These are phyloP conservation scores for Epichloe uncinata DNA, from an alignment of 2,329 filamentous ascomycete species.

Conservation along the genomic window DNA sequence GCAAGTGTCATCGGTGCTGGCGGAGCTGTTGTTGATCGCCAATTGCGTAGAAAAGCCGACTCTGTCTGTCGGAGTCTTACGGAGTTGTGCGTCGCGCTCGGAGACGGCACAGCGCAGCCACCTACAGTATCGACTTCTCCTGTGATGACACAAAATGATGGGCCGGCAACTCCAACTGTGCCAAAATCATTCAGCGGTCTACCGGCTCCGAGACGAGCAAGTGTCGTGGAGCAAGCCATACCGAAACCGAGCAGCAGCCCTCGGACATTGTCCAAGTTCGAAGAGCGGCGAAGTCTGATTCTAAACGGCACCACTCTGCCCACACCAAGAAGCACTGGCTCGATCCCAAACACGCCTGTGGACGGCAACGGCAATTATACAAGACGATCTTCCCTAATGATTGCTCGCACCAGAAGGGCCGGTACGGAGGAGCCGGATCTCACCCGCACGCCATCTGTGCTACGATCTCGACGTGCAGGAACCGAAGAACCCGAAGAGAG, in stretches of 20 bases:
- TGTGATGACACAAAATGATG: slow-evolving; percentile 12
- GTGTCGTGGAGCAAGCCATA: slow-evolving; percentile 25
- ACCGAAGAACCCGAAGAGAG: slow-evolving; percentile 36
- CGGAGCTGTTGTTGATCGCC: slow-evolving; percentile 56
- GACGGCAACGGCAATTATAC: slow-evolving; percentile 24
- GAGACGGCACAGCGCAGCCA: slow-evolving; percentile 28
- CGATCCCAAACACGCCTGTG: slow-evolving; percentile 26
- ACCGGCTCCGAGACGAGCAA: slow-evolving; percentile 27
- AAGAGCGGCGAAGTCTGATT: slow-evolving; percentile 38
- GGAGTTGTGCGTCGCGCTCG: slow-evolving; percentile 77
- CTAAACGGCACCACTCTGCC: slow-evolving; percentile 31
- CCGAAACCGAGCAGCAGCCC: slow-evolving; percentile 30
- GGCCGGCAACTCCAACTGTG: slow-evolving; percentile 31
- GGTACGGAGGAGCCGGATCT: slow-evolving; percentile 39
- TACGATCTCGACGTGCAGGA: slow-evolving; percentile 30
- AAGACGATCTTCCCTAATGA: slow-evolving; percentile 41
- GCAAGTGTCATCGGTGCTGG: slow-evolving; percentile 46
- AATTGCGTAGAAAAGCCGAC: slow-evolving; percentile 80
- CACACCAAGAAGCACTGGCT: slow-evolving; percentile 28
- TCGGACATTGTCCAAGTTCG: slow-evolving; percentile 35
- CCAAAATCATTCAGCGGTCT: slow-evolving; percentile 26
- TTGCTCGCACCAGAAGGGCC: slow-evolving; percentile 31
- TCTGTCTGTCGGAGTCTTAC: slow-evolving; percentile 86
- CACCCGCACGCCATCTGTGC: slow-evolving; percentile 34
- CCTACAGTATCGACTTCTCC: slow-evolving; percentile 6